These are phyloP conservation scores for Basidioascus undulatus DNA, from an alignment of 768 basidiomycete genomes.

Conservation along the genomic window DNA sequence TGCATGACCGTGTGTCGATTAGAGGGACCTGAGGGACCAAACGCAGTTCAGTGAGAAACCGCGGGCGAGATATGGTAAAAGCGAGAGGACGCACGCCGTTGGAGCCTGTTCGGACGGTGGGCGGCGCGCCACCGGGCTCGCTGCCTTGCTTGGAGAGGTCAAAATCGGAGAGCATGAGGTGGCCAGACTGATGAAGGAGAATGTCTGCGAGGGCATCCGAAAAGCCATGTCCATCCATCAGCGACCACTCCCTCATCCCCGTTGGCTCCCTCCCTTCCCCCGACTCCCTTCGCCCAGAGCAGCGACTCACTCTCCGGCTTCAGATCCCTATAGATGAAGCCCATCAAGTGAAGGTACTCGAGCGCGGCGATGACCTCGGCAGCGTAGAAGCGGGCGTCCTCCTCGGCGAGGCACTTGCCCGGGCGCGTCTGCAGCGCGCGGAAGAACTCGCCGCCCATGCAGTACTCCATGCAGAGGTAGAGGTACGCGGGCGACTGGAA, in stretches of 20 bases:
- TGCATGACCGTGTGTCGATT: slow-evolving; percentile 91
- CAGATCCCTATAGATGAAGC: slow-evolving; percentile 95
- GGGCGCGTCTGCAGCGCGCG: slow-evolving; percentile 85
- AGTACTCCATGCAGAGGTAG: slow-evolving; percentile 98
- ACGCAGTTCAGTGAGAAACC: not conserved
- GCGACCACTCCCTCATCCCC: no score
- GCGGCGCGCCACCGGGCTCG: slow-evolving; percentile 62
- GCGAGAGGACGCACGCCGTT: slow-evolving; percentile 47
- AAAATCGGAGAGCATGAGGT: slow-evolving; percentile 99
- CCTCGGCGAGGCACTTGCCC: slow-evolving; percentile 88
- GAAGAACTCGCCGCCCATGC: slow-evolving; percentile 99
- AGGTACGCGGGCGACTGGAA: slow-evolving; percentile 96
- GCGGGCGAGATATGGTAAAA: not conserved
- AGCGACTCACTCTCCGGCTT: slow-evolving; percentile 86
- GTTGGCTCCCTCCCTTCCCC: no score
- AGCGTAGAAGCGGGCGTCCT: slow-evolving; percentile 88
- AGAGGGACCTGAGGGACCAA: slow-evolving; percentile 43
- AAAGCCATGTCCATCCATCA: not conserved
- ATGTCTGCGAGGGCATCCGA: slow-evolving; percentile 39
- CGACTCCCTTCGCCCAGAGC: no score
- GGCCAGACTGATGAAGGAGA: slow-evolving; percentile 84
- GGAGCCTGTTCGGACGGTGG: slow-evolving; percentile 56
- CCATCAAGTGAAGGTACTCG: slow-evolving; percentile 97
- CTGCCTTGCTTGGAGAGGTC: slow-evolving; percentile 79
- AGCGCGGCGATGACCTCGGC: slow-evolving; percentile 93